phyloP scores from a whole-genome alignment of 176 grass and related monocot species.

The Oryza meyeriana region DNA sequence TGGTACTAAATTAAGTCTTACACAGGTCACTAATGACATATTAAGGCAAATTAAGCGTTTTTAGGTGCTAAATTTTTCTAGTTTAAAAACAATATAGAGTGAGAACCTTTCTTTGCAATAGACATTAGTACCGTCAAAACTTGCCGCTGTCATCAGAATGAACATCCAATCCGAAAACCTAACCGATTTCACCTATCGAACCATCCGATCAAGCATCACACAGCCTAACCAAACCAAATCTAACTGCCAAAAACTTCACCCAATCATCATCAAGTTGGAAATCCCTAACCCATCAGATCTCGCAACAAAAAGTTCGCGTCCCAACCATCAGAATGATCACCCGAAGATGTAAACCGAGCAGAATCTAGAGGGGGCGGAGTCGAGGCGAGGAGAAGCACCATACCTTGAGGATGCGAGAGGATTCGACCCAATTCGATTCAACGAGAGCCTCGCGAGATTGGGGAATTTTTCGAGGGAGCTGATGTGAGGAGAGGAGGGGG shows the following conservation, averaged over 20 bases:
- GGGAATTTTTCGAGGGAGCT: background rate
- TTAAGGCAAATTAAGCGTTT: too few relatives aligned
- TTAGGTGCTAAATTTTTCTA: too few relatives aligned
- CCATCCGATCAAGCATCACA: too few relatives aligned
- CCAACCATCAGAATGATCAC: background rate
- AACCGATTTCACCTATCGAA: background rate
- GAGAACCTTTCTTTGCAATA: too few relatives aligned
- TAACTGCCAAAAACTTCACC: too few relatives aligned
- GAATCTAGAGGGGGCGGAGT: background rate
- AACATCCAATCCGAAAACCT: background rate
- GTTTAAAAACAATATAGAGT: too few relatives aligned
- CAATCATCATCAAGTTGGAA: too few relatives aligned
- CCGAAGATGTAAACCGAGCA: background rate
- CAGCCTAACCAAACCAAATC: too few relatives aligned
- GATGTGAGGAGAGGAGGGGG: background rate
- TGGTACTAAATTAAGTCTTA: too few relatives aligned
- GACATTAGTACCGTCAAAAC: background rate
- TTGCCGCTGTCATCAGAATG: background rate
- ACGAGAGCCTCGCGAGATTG: background rate
- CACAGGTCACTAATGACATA: too few relatives aligned
- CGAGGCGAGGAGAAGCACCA: background rate
- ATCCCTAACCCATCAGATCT: too few relatives aligned
- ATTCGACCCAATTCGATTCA: background rate
- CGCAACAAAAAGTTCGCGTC: background rate
- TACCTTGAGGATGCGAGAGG: constrained; percentile 23